phyloP scores from a whole-genome alignment of 208 protist species.

The Kentomonas sorsogonicus region DNA sequence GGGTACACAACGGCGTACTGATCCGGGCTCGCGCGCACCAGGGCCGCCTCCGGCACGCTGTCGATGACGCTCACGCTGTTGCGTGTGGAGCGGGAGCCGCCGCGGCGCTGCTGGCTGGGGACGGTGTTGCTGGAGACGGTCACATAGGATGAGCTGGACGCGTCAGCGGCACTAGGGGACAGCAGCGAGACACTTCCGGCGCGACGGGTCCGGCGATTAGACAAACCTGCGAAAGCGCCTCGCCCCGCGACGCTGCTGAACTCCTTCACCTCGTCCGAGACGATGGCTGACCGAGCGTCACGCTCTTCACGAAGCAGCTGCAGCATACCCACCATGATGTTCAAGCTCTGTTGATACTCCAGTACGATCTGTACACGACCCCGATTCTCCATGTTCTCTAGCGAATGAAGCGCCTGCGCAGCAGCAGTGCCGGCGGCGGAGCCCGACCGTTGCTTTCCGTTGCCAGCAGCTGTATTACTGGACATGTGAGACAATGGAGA shows the following conservation, averaged over 20 bases:
- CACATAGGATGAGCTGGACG: conserved; percentile 2
- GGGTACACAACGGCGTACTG: conserved; percentile 78
- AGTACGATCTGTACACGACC: conserved; percentile 51
- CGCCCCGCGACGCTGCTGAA: too few relatives aligned
- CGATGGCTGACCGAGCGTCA: conserved; percentile 21
- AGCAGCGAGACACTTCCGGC: conserved; percentile 52
- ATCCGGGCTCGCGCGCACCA: conserved; percentile 61
- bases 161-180: conserved; percentile 11
- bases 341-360: conserved; percentile 53
- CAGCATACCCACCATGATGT: conserved; percentile 32
- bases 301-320: conserved; percentile 30
- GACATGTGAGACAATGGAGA: conserved; percentile 33
- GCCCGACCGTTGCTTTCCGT: conserved; percentile 26
- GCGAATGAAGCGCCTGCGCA: conserved; percentile 31
- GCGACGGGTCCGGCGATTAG: conserved; percentile 30
- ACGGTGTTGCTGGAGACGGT: not conserved
- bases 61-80: conserved; percentile 46
- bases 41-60: conserved; percentile 20
- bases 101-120: not conserved
- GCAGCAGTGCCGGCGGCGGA: conserved; percentile 31
- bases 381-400: conserved; percentile 52
- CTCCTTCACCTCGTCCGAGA: conserved; percentile 37
- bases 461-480: conserved; percentile 38
- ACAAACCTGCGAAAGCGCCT: conserved; percentile 24
- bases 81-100: conserved; percentile 29